Evolutionary conservation across 306 rosid species (phyloP).

Genomic region (Trifolium pratense): DNA sequence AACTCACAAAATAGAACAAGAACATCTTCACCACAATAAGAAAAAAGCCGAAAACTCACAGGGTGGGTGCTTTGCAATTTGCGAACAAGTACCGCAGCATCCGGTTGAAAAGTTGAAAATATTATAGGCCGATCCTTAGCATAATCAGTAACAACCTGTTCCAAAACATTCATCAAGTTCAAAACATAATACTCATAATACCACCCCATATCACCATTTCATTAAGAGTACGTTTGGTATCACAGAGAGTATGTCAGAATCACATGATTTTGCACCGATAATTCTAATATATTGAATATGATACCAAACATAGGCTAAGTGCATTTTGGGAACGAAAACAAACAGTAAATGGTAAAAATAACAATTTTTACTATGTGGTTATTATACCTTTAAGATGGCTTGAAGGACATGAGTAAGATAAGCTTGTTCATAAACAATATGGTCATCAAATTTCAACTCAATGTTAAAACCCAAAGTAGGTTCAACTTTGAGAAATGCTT

Average conservation of each 20-base stretch:
- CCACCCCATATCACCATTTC: neutral
- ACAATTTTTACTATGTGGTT: neutral
- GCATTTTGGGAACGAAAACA: too few species aligned
- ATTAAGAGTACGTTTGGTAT: too few species aligned
- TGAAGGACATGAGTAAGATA: constrained; percentile 60
- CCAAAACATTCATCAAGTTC: constrained; percentile 24
- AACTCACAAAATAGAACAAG: neutral
- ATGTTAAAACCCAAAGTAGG: constrained; percentile 72
- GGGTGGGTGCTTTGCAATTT: constrained; percentile 69
- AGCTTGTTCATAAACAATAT: constrained; percentile 55
- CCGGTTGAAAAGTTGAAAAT: constrained; percentile 82
- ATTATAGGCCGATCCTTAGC: constrained; percentile 70
- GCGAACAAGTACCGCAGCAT: constrained; percentile 63
- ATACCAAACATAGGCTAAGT: too few species aligned
- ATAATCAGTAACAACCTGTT: constrained; percentile 61
- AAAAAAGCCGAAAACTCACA: constrained; percentile 46
- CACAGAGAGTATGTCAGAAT: too few species aligned
- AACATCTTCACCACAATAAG: neutral
- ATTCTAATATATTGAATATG: too few species aligned
- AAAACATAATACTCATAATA: neutral
- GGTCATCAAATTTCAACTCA: constrained; percentile 83
- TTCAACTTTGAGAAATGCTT: constrained; percentile 61
- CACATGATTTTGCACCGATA: too few species aligned
- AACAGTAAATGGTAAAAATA: neutral
- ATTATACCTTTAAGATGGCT: constrained; percentile 53